phyloP scores from a whole-genome alignment of 768 basidiomycete genomes.

The Amyloporia xantha region DNA sequence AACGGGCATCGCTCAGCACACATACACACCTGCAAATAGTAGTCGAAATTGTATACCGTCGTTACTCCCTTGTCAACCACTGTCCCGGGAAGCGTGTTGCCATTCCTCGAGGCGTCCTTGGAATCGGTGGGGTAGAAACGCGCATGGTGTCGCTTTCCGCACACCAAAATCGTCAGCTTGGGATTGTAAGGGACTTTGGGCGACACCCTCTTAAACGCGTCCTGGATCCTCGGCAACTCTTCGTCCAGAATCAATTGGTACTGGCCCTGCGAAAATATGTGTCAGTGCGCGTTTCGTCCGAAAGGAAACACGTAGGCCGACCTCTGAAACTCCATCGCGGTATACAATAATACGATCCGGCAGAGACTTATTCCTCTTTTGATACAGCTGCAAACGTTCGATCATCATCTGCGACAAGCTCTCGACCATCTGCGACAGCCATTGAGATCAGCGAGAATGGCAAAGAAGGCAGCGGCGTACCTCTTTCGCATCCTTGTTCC shows the following conservation, averaged over 20 bases:
- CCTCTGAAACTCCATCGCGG: constrained; percentile 81
- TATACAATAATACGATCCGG: constrained; percentile 69
- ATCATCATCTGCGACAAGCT: constrained; percentile 61
- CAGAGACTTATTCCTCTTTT: constrained; percentile 46
- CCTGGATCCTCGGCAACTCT: constrained; percentile 56
- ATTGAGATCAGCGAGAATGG: too few relatives aligned
- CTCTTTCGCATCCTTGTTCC: constrained; percentile 31
- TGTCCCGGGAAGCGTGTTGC: constrained; percentile 75
- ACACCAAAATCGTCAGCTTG: constrained; percentile 64
- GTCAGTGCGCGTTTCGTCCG: neutral
- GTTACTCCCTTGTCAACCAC: constrained; percentile 78
- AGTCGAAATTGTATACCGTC: constrained; percentile 28
- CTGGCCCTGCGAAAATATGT: constrained; percentile 50
- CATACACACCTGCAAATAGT: constrained; percentile 25
- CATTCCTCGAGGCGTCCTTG: constrained; percentile 50
- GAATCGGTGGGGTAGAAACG: constrained; percentile 52
- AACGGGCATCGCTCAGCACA: neutral
- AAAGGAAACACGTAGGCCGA: constrained; percentile 23
- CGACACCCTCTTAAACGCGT: constrained; percentile 50
- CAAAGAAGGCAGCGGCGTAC: constrained; percentile 21
- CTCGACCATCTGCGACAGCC: constrained; percentile 58
- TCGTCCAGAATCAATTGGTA: constrained; percentile 52
- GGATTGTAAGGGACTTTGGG: constrained; percentile 50
- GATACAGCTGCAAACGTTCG: constrained; percentile 57
- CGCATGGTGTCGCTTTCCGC: constrained; percentile 67